Evolutionary conservation across 768 basidiomycete species (phyloP).

Genomic region (Boletus patriciae): DNA sequence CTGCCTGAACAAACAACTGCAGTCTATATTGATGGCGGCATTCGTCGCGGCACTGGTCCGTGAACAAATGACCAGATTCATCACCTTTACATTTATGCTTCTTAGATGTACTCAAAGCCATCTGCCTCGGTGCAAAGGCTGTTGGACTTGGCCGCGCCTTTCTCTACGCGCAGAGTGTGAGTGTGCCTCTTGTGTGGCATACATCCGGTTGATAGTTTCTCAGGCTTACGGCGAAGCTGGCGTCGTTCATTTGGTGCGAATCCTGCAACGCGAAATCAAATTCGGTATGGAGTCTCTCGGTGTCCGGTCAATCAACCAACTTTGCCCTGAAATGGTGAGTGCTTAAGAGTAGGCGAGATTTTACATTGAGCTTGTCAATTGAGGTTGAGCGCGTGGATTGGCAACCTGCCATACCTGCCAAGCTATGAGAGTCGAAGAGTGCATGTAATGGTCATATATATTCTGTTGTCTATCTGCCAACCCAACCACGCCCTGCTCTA

Average conservation of each 20-base stretch:
- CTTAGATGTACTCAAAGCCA: conserved; percentile 80
- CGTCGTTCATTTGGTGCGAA: conserved; percentile 61
- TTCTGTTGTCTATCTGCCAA: not conserved
- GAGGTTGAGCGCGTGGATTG: conserved; percentile 69
- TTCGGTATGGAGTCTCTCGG: conserved; percentile 78
- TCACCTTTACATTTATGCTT: not conserved
- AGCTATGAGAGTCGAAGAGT: conserved; percentile 21
- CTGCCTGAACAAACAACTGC: conserved; percentile 5
- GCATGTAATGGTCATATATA: not conserved
- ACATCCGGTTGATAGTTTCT: conserved; percentile 3
- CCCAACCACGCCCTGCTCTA: not conserved
- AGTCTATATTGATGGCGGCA: conserved; percentile 85
- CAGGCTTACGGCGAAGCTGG: conserved; percentile 78
- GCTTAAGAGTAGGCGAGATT: not conserved
- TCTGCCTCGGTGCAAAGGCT: conserved; percentile 84
- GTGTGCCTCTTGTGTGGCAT: conserved; percentile 17
- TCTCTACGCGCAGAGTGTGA: conserved; percentile 81
- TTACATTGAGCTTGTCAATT: conserved; percentile 2
- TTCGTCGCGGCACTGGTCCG: conserved; percentile 74
- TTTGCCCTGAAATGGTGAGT: conserved; percentile 74
- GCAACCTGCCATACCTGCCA: conserved; percentile 43
- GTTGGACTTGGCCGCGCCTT: conserved; percentile 86
- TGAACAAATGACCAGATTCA: not conserved
- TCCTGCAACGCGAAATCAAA: conserved; percentile 76
- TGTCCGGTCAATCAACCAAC: conserved; percentile 58